Conservation (phyloP, 2,329 filamentous ascomycete species). For the Corinectria fuckeliana region DNA sequence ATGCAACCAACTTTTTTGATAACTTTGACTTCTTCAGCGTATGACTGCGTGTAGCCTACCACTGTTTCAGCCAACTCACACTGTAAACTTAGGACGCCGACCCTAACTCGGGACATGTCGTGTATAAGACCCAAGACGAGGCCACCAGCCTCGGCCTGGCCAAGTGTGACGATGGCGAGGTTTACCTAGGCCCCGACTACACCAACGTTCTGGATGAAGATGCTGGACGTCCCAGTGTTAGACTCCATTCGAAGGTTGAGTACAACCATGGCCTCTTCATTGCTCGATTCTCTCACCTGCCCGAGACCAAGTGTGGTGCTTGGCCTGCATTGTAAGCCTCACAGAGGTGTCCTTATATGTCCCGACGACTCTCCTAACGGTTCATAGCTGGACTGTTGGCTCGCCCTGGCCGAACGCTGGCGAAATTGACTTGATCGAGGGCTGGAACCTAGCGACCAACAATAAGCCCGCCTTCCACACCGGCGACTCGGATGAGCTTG, state of each 20-base stretch:
- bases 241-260: conserved; percentile 66
- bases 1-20: conserved; percentile 53
- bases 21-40: conserved; percentile 54
- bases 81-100: conserved; percentile 49
- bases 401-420: conserved; percentile 65
- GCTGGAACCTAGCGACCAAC: conserved; percentile 60
- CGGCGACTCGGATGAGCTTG: conserved; percentile 37
- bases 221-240: conserved; percentile 61
- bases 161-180: conserved; percentile 40
- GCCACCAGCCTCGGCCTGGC: conserved; percentile 47
- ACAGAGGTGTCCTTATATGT: background rate
- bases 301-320: conserved; percentile 67
- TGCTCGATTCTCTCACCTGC: conserved; percentile 73
- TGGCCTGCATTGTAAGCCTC: conserved; percentile 71
- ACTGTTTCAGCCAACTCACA: conserved; percentile 20
- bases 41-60: conserved; percentile 9
- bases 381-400: conserved; percentile 55
- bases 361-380: background rate
- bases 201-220: conserved; percentile 30
- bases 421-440: conserved; percentile 74
- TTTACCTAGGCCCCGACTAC: conserved; percentile 50
- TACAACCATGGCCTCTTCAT: conserved; percentile 74
- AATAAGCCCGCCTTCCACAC: conserved; percentile 69
- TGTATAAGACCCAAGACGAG: conserved; percentile 51
- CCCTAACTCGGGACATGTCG: conserved; percentile 70